Conservation (phyloP, 805 yeast genomes). For the Kazachstania bromeliacearum region DNA sequence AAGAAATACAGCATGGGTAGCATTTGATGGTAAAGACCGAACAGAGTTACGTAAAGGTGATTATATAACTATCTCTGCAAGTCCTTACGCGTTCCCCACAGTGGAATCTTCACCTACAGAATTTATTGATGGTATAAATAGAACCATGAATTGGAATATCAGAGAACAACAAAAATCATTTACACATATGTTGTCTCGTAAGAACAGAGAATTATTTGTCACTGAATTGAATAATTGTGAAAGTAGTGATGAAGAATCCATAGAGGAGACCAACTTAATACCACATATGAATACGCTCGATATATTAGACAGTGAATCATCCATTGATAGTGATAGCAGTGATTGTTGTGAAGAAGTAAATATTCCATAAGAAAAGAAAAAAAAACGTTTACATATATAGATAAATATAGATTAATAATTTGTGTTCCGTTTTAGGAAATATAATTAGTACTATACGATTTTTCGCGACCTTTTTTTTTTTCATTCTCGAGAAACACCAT, state of each 20-base stretch:
- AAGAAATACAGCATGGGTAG: conserved; percentile 87
- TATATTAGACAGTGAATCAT: too few relatives aligned
- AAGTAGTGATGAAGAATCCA: conserved; percentile 8
- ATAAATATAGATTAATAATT: too few relatives aligned
- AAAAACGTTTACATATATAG: too few relatives aligned
- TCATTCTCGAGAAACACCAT: too few relatives aligned
- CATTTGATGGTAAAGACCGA: conserved; percentile 86
- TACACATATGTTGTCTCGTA: conserved; percentile 24
- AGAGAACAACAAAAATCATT: conserved; percentile 81
- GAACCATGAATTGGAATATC: conserved; percentile 87
- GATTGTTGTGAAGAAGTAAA: too few relatives aligned
- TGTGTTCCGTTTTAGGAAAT: too few relatives aligned
- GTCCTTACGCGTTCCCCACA: conserved; percentile 88
- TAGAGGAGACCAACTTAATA: conserved; percentile 5
- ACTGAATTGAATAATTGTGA: conserved; percentile 5
- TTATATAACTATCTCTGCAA: conserved; percentile 73
- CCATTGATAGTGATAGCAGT: too few relatives aligned
- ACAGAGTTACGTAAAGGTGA: conserved; percentile 75
- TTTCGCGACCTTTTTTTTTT: too few relatives aligned
- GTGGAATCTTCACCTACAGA: conserved; percentile 65
- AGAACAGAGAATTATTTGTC: conserved; percentile 12
- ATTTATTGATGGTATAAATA: conserved; percentile 72
- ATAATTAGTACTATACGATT: too few relatives aligned
- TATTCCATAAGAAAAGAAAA: too few relatives aligned
- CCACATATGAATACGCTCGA: too few relatives aligned